Conservation (phyloP, 2,329 filamentous ascomycete species). For the Neospermospora avenae region DNA sequence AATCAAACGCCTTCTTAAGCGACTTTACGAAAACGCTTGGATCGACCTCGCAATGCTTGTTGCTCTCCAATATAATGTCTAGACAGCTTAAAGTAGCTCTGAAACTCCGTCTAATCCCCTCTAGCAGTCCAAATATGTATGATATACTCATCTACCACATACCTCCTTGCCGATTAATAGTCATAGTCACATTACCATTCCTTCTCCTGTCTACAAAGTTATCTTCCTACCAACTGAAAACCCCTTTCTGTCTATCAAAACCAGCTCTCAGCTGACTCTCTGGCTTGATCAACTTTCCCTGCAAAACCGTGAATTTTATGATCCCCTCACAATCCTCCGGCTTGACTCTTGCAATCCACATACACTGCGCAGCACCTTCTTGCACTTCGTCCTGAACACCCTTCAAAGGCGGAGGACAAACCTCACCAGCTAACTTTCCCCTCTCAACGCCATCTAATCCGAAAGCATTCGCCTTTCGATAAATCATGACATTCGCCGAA, state of each 20-base stretch:
- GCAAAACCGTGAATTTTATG: slow-evolving; percentile 80
- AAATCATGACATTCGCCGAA: slow-evolving; percentile 89
- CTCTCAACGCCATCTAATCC: slow-evolving; percentile 32
- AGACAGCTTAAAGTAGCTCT: not conserved
- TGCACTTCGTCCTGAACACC: slow-evolving; percentile 34
- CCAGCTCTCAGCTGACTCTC: slow-evolving; percentile 81
- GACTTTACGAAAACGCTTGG: too few species aligned
- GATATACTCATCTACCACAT: not conserved
- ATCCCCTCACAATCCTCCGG: slow-evolving; percentile 94
- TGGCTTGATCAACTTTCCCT: slow-evolving; percentile 93
- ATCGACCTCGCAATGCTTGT: not conserved
- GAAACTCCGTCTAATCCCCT: not conserved
- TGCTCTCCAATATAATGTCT: too few species aligned
- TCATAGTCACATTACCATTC: not conserved
- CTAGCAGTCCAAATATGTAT: not conserved
- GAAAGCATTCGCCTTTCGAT: slow-evolving; percentile 52
- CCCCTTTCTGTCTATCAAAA: slow-evolving; percentile 76
- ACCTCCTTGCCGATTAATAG: not conserved
- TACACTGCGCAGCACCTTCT: slow-evolving; percentile 75
- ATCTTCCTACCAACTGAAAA: slow-evolving; percentile 75
- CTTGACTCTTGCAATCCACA: slow-evolving; percentile 82
- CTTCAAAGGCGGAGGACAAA: slow-evolving; percentile 32
- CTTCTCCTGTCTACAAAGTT: not conserved
- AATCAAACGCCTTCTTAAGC: too few species aligned
- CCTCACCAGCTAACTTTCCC: slow-evolving; percentile 35